Evolutionary conservation across 345 rosid species (phyloP).

Genomic region (Cochlearia excelsa): DNA sequence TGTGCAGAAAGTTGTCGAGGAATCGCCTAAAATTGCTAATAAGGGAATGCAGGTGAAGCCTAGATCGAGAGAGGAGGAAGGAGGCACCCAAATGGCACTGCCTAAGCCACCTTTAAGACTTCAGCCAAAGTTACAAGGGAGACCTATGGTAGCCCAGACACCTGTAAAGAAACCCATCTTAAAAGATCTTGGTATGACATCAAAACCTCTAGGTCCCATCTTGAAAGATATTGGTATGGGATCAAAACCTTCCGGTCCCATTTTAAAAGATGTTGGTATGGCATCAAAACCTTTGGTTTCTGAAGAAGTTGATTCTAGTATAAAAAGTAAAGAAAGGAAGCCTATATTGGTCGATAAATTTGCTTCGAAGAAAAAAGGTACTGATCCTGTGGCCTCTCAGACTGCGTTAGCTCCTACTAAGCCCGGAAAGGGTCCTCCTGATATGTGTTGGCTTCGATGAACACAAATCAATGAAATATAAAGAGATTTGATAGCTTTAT

Average conservation of each 20-base stretch:
- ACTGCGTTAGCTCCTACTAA: slow-evolving; percentile 73
- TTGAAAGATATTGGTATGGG: slow-evolving; percentile 81
- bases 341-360: slow-evolving; percentile 93
- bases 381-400: slow-evolving; percentile 68
- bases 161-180: slow-evolving; percentile 59
- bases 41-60: slow-evolving; percentile 33
- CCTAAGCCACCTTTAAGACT: slow-evolving; percentile 58
- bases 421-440: slow-evolving; percentile 75
- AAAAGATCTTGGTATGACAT: slow-evolving; percentile 78
- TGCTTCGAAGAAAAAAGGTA: slow-evolving; percentile 67
- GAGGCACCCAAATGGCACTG: slow-evolving; percentile 41
- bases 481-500: no score
- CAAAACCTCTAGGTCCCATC: slow-evolving; percentile 42
- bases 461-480: no score
- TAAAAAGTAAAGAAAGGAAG: slow-evolving; percentile 62
- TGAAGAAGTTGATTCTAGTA: slow-evolving; percentile 43
- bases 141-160: slow-evolving; percentile 62
- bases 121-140: slow-evolving; percentile 70
- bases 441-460: no score
- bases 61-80: slow-evolving; percentile 32
- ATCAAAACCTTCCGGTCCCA: slow-evolving; percentile 49
- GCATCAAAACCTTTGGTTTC: slow-evolving; percentile 41
- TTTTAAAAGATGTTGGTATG: slow-evolving; percentile 80
- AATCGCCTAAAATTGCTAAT: slow-evolving; percentile 45
- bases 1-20: slow-evolving; percentile 60